phyloP scores from a whole-genome alignment of 2,329 filamentous ascomycete species.

The Pezicula radicicola region DNA sequence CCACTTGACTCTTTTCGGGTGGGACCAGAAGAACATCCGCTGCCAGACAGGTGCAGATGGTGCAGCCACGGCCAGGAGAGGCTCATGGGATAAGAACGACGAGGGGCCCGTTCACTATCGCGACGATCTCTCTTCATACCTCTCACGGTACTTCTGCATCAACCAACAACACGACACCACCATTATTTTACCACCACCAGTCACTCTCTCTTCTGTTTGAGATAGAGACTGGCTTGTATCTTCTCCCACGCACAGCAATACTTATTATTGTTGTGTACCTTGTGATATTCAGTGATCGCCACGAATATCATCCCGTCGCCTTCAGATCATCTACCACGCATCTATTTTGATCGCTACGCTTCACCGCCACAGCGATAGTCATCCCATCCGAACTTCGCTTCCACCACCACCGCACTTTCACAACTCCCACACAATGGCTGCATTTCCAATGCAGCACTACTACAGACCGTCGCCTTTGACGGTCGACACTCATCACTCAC shows the following conservation, averaged over 20 bases:
- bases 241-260: too few species aligned
- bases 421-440: conserved; percentile 24
- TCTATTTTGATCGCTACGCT: conserved; percentile 22
- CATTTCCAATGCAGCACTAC: conserved; percentile 27
- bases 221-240: too few species aligned
- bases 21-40: conserved; percentile 8
- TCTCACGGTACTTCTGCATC: conserved; percentile 14
- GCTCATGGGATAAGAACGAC: conserved; percentile 23
- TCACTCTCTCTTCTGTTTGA: neutral
- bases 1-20: conserved; percentile 12
- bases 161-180: neutral
- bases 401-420: conserved; percentile 11
- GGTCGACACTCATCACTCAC: conserved; percentile 27
- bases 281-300: conserved; percentile 1
- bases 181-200: neutral
- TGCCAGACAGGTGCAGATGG: conserved; percentile 8
- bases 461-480: conserved; percentile 27
- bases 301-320: conserved; percentile 11
- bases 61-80: conserved; percentile 3
- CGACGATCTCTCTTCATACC: conserved; percentile 16
- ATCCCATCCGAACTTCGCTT: conserved; percentile 20
- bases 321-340: conserved; percentile 2
- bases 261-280: too few species aligned
- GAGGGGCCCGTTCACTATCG: conserved; percentile 23
- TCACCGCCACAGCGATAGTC: conserved; percentile 20